Conservation (phyloP, 2,329 filamentous ascomycete species). For the Cercospora sesami region DNA sequence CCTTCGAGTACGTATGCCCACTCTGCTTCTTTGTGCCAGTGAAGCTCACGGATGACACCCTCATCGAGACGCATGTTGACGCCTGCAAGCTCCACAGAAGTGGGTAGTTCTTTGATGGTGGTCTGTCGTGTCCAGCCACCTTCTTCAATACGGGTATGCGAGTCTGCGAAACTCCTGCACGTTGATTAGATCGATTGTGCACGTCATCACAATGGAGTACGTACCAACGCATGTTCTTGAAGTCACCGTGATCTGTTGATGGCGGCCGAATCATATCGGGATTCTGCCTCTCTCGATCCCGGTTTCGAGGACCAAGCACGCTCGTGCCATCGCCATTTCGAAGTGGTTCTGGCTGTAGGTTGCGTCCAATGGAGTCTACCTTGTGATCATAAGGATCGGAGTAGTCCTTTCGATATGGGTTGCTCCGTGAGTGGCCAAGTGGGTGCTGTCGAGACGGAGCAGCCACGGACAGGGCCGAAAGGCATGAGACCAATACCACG, state of each 20-base stretch:
- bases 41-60: slow-evolving; percentile 72
- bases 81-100: slow-evolving; percentile 69
- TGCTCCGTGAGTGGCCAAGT: slow-evolving; percentile 30
- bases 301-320: slow-evolving; percentile 70
- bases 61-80: slow-evolving; percentile 76
- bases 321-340: slow-evolving; percentile 56
- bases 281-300: slow-evolving; percentile 65
- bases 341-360: slow-evolving; percentile 63
- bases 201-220: slow-evolving; percentile 31
- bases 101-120: slow-evolving; percentile 63
- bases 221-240: slow-evolving; percentile 70
- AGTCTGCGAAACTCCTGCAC: slow-evolving; percentile 46
- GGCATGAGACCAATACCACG: slow-evolving; percentile 10
- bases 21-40: slow-evolving; percentile 80
- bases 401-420: slow-evolving; percentile 61
- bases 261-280: slow-evolving; percentile 72
- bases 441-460: slow-evolving; percentile 43
- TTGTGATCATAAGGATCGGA: slow-evolving; percentile 63
- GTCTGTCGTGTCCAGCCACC: slow-evolving; percentile 77
- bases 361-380: slow-evolving; percentile 60
- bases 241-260: slow-evolving; percentile 68
- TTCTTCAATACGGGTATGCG: slow-evolving; percentile 58
- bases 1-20: slow-evolving; percentile 72
- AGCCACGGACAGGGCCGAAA: slow-evolving; percentile 25
- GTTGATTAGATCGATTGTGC: neutral